phyloP scores from a whole-genome alignment of 352 stramenopile genomes.

The Globisporangium takayamanum region DNA sequence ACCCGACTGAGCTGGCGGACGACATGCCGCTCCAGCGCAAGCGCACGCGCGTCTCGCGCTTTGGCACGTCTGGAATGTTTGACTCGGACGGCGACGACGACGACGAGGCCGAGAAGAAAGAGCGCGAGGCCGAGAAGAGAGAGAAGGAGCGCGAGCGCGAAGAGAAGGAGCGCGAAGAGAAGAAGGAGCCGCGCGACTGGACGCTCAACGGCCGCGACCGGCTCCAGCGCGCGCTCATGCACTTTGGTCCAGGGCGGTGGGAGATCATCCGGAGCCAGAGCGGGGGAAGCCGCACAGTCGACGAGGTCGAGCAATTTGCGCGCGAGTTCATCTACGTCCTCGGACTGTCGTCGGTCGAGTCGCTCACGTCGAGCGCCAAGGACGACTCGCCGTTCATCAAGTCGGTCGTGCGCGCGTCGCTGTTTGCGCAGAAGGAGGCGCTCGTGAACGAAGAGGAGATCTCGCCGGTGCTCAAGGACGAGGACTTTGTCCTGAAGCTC shows the following conservation, averaged over 20 bases:
- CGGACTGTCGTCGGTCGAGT: conserved; percentile 54
- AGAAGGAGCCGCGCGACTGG: conserved; percentile 79
- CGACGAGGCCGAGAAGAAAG: conserved; percentile 34
- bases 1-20: conserved; percentile 46
- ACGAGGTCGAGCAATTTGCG: conserved; percentile 80
- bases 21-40: conserved; percentile 78
- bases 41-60: conserved; percentile 78
- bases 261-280: conserved; percentile 87
- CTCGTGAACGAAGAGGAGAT: conserved; percentile 74
- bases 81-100: conserved; percentile 71
- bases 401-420: conserved; percentile 58
- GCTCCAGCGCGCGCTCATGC: conserved; percentile 82
- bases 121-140: conserved; percentile 31
- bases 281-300: conserved; percentile 74
- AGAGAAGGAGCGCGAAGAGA: conserved; percentile 42
- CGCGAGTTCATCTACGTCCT: conserved; percentile 85
- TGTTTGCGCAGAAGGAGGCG: conserved; percentile 55
- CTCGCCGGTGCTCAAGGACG: conserved; percentile 73
- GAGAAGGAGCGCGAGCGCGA: conserved; percentile 39
- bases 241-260: conserved; percentile 83
- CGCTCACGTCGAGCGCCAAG: conserved; percentile 46
- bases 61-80: conserved; percentile 45
- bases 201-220: conserved; percentile 81
- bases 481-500: conserved; percentile 82
- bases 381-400: conserved; percentile 84